These are phyloP conservation scores for Sphaerostilbella broomeana DNA, from an alignment of 2,329 filamentous ascomycete species.

Conservation along the genomic window DNA sequence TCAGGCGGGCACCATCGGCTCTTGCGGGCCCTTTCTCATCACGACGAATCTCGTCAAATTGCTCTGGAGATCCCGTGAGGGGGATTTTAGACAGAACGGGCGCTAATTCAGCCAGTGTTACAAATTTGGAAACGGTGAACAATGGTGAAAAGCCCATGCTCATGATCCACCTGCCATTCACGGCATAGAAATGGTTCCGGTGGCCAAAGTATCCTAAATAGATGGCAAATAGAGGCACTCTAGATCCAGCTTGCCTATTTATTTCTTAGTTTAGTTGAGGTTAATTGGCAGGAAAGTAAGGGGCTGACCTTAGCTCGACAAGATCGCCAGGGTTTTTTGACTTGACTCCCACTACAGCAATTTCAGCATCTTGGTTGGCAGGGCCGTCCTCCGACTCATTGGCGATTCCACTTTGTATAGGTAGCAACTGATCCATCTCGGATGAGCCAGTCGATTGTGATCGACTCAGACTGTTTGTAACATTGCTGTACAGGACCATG, in stretches of 20 bases:
- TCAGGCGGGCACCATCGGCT: conserved; percentile 34
- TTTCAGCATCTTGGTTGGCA: conserved; percentile 23
- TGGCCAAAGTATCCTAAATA: conserved; percentile 46
- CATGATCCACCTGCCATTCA: conserved; percentile 43
- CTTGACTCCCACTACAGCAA: conserved; percentile 21
- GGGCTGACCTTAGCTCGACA: conserved; percentile 39
- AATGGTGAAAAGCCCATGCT: conserved; percentile 36
- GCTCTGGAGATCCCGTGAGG: conserved; percentile 20
- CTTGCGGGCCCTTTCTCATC: conserved; percentile 38
- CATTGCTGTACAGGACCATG: conserved; percentile 19
- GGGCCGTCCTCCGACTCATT: conserved; percentile 21
- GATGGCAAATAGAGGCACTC: conserved; percentile 44
- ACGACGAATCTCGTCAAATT: conserved; percentile 26
- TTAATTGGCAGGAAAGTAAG: background rate
- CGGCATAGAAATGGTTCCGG: conserved; percentile 49
- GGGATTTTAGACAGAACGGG: conserved; percentile 30
- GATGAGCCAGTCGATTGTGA: conserved; percentile 29
- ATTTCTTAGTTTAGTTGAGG: conserved; percentile 12
- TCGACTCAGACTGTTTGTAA: conserved; percentile 27
- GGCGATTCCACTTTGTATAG: conserved; percentile 19
- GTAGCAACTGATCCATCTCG: conserved; percentile 25
- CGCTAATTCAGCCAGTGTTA: conserved; percentile 33
- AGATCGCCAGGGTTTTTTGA: conserved; percentile 40
- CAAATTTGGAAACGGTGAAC: conserved; percentile 46
- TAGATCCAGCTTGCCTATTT: conserved; percentile 28